Evolutionary conservation across 2,329 filamentous ascomycete genomes (phyloP), one percentile per base, ranked within the genome.

Genomic region (Colletotrichum zoysiae): DNA sequence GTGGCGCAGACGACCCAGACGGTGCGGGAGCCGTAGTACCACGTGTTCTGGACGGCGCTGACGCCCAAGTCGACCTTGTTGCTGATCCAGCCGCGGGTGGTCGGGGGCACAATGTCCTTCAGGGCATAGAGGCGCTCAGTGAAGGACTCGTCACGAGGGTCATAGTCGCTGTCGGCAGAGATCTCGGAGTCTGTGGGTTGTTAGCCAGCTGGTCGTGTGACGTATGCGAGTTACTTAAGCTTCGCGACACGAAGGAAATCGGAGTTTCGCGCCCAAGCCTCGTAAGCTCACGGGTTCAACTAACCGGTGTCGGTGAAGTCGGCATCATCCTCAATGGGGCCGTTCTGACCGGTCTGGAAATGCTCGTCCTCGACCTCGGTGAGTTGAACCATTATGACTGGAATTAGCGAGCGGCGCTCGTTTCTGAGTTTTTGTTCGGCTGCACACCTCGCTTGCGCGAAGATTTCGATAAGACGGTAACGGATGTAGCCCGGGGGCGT

Each of bases 361-460:
- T 97, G 93, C 88, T 98, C 95, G 82, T 98, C 95, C 81, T 97
- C 92, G 80, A 98, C 95, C 87, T 98, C 95, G 81, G 94, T 93
- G 81, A 98, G 93, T 85, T 95, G 94, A 83, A 98, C 95, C 95
- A 98, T 98, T 78, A 83, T 91, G 84, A 70, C 75, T 57, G 69
- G 51, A 14, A 35, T 51, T 62, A 8, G 40, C 23, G 35, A 63
- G 65, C 65, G 48, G 50, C 42, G 65, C 30, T 56, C 56, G 53
- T 55, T 50, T 14, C 35, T 68, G 26, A 44, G 56, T 23, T 42
- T 12, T 35, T 30, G 20, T 16, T 59, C 38, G 59, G 14, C 30
- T 64, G 53, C 59, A 48, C 30, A n/a, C 30, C n/a, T 58, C 7
- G 23, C 35, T 35, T 38, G 38, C 35, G 59, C 59, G 16, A 65